Percentiles rank a stretch among this genome's conserved stretches.
These are phyloP conservation scores for Magnaporthales sp. DNA, from an alignment of 2,329 filamentous ascomycete species.

Conservation along the genomic window DNA sequence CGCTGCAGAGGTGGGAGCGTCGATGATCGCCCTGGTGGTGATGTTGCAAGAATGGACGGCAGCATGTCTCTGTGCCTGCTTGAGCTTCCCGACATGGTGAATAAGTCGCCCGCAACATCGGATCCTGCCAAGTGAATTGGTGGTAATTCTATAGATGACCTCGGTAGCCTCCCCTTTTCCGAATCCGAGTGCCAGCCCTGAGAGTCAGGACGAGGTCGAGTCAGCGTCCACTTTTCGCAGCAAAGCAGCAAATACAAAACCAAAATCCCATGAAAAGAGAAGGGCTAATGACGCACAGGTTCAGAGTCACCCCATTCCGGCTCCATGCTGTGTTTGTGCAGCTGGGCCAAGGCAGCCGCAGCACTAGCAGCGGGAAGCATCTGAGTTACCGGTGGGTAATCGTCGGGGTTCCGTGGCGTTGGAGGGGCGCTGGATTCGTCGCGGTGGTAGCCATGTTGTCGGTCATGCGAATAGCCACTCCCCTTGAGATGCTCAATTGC, in stretches of 20 bases:
- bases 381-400: slow-evolving; percentile 51
- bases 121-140: slow-evolving; percentile 51
- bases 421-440: slow-evolving; percentile 59
- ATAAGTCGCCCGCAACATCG: slow-evolving; percentile 66
- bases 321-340: slow-evolving; percentile 68
- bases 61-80: slow-evolving; percentile 64
- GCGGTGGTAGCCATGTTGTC: slow-evolving; percentile 53
- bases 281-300: slow-evolving; percentile 5
- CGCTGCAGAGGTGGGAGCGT: slow-evolving; percentile 79
- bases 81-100: slow-evolving; percentile 42
- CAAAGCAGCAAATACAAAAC: background rate
- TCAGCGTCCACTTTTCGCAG: background rate
- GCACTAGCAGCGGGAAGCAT: slow-evolving; percentile 64
- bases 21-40: slow-evolving; percentile 78
- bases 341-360: slow-evolving; percentile 77
- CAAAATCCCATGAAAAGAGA: background rate
- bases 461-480: slow-evolving; percentile 41
- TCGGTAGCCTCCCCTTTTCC: slow-evolving; percentile 54
- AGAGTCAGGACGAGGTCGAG: background rate
- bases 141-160: slow-evolving; percentile 65
- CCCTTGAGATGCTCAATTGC: slow-evolving; percentile 20
- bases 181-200: slow-evolving; percentile 67
- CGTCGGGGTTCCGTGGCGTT: slow-evolving; percentile 61
- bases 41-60: slow-evolving; percentile 72
- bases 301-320: slow-evolving; percentile 61